Percentiles rank a stretch among this genome's conserved stretches.
Evolutionary conservation across 2,329 filamentous ascomycete genomes (phyloP).

Genomic region (Aspergillus costaricaensis): DNA sequence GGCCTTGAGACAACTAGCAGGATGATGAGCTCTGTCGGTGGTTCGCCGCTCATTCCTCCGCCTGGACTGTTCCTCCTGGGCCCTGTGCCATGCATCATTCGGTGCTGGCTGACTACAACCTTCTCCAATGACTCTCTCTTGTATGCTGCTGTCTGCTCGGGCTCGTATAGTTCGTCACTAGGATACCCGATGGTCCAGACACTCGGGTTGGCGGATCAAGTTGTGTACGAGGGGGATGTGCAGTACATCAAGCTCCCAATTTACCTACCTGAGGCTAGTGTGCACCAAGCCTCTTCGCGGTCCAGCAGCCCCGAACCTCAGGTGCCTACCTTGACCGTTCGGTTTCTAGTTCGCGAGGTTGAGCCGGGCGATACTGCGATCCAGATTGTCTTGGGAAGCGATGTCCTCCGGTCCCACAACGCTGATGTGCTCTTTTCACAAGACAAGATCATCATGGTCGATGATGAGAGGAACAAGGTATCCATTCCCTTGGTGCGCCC

Average conservation of each 20-base stretch:
- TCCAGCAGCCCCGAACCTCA: constrained; percentile 73
- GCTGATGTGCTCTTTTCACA: constrained; percentile 91
- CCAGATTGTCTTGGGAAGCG: constrained; percentile 86
- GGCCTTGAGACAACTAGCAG: constrained; percentile 73
- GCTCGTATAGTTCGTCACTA: constrained; percentile 84
- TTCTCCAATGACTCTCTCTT: constrained; percentile 87
- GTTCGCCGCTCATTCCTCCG: constrained; percentile 74
- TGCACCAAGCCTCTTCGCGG: constrained; percentile 70
- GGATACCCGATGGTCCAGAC: constrained; percentile 73
- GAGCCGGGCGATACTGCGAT: constrained; percentile 60
- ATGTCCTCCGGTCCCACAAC: constrained; percentile 80
- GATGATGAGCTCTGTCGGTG: constrained; percentile 63
- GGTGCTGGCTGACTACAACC: constrained; percentile 89
- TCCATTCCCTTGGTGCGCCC: constrained; percentile 90
- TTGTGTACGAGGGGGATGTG: constrained; percentile 66
- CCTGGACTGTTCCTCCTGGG: constrained; percentile 84
- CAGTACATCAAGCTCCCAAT: constrained; percentile 75
- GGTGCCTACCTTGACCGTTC: constrained; percentile 76
- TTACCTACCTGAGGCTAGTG: constrained; percentile 87
- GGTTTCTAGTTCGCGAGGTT: constrained; percentile 70
- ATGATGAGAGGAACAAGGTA: constrained; percentile 82
- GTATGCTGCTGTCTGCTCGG: constrained; percentile 90
- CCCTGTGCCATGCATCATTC: constrained; percentile 87
- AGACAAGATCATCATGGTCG: constrained; percentile 83
- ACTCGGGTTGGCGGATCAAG: constrained; percentile 67